Conservation (phyloP, 257 asterid species). For the Lithospermum erythrorhizon region DNA sequence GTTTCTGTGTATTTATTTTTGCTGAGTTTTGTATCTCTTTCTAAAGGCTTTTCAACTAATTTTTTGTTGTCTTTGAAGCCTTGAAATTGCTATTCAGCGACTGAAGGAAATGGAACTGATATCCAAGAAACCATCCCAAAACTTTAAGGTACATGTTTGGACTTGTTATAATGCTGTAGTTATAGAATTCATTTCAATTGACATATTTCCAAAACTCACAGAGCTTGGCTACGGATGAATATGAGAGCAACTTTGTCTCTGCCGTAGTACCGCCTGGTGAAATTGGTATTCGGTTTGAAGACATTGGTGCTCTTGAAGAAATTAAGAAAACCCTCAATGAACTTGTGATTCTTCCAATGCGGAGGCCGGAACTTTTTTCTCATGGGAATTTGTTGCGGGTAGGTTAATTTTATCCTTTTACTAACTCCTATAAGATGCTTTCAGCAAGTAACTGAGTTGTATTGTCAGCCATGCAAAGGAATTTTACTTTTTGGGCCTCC, state of each 20-base stretch:
- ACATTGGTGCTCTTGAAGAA: conserved; percentile 97
- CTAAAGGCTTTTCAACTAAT: conserved; percentile 13
- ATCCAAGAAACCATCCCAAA: conserved; percentile 78
- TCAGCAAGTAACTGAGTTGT: conserved; percentile 2
- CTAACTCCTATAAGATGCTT: neutral
- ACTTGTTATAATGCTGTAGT: conserved; percentile 2
- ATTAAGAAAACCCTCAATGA: conserved; percentile 82
- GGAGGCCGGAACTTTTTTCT: conserved; percentile 93
- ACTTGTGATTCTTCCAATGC: conserved; percentile 96
- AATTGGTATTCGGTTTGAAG: conserved; percentile 89
- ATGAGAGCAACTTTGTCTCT: conserved; percentile 90
- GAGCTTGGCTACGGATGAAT: conserved; percentile 96
- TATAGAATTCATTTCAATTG: conserved; percentile 3
- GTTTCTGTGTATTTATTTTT: conserved; percentile 15
- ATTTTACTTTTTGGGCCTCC: conserved; percentile 98
- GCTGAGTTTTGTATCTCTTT: conserved; percentile 12
- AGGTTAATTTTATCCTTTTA: conserved; percentile 11
- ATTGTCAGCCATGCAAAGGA: conserved; percentile 95
- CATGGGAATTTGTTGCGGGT: conserved; percentile 93
- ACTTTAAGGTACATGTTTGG: conserved; percentile 51
- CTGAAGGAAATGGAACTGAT: conserved; percentile 66
- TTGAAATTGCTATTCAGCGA: conserved; percentile 76
- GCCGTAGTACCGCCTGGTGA: conserved; percentile 97
- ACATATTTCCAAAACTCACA: conserved; percentile 23
- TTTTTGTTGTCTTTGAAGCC: conserved; percentile 30